phyloP scores from a whole-genome alignment of 371 early-diverging fungal species.

The Vairimorpha necatrix region DNA sequence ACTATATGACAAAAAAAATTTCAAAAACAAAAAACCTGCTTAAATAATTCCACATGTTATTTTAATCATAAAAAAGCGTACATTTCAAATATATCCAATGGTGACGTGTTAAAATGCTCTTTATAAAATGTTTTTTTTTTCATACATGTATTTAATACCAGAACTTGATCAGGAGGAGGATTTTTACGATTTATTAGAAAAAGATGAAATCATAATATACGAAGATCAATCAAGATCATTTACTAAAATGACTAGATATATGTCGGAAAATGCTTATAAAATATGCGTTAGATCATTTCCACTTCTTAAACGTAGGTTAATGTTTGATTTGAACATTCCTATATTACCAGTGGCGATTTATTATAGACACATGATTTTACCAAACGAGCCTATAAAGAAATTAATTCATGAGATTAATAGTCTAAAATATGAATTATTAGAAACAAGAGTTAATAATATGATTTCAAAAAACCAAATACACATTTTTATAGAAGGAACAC shows the following conservation, averaged over 20 bases:
- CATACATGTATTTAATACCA: no score
- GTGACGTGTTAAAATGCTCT: no score
- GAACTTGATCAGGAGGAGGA: no score
- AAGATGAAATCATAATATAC: neutral
- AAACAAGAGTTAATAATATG: neutral
- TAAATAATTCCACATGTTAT: no score
- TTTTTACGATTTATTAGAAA: neutral
- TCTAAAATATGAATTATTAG: constrained; percentile 1
- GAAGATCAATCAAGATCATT: neutral
- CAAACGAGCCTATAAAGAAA: neutral
- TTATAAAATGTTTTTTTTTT: no score
- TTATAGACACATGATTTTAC: neutral
- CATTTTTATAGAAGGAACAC: neutral
- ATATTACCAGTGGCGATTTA: neutral
- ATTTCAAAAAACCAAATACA: neutral
- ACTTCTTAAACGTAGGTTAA: neutral
- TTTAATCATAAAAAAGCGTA: no score
- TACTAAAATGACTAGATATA: neutral
- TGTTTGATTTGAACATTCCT: neutral
- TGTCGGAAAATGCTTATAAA: neutral
- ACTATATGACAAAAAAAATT: no score
- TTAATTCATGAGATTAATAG: neutral
- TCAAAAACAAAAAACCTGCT: no score
- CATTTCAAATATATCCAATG: no score
- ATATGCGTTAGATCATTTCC: neutral